These are phyloP conservation scores for Puccinia sorghi DNA, from an alignment of 1,284 basidiomycete species.

Conservation along the genomic window DNA sequence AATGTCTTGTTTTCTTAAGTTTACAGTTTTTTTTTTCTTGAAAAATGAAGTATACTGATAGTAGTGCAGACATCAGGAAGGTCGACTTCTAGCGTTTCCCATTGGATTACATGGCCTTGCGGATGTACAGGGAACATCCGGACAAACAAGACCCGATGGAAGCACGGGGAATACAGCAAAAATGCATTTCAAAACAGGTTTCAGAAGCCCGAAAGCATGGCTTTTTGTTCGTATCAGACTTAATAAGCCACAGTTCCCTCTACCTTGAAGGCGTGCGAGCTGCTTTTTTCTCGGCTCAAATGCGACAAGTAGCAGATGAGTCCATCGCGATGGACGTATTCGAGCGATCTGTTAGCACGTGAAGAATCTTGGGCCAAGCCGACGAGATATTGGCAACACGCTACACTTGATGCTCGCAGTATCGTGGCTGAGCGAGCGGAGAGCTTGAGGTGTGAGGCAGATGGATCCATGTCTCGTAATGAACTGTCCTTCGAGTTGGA, in stretches of 20 bases:
- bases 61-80: no score
- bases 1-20: no score
- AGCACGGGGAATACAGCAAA: no score
- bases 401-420: slow-evolving; percentile 36
- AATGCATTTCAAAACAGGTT: neutral
- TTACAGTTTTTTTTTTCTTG: no score
- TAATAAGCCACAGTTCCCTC: slow-evolving; percentile 3
- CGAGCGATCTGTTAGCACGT: neutral
- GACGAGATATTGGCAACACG: slow-evolving; percentile 33
- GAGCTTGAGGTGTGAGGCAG: slow-evolving; percentile 12
- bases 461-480: neutral
- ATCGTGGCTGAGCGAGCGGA: slow-evolving; percentile 37
- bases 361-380: neutral
- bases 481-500: slow-evolving; percentile 2
- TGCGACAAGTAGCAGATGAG: slow-evolving; percentile 8
- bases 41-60: no score
- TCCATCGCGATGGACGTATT: neutral
- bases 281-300: slow-evolving; percentile 15
- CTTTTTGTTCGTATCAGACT: neutral
- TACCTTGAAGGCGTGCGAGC: slow-evolving; percentile 11
- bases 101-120: no score
- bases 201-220: neutral
- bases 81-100: no score
- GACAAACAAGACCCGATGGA: no score
- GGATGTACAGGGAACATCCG: no score